A percentile compares a stretch with the other conserved stretches of the same genome.
Conservation (phyloP, 1,139 yeast genomes). For the Zhuliangozyma blackwelliae region DNA sequence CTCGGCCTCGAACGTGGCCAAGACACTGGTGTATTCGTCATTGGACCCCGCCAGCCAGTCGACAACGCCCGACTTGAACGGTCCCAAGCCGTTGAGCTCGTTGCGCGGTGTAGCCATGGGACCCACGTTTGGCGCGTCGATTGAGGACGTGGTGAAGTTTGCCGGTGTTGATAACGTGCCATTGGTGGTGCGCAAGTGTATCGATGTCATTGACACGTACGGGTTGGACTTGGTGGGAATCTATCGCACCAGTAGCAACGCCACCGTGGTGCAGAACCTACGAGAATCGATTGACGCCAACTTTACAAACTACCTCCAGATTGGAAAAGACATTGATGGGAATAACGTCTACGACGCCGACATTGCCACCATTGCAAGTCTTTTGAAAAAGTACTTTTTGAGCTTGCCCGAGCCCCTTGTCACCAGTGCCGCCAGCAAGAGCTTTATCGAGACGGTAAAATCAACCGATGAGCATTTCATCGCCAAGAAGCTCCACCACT, state of each 20-base stretch:
- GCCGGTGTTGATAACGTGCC: constrained; percentile 90
- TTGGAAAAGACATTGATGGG: constrained; percentile 42
- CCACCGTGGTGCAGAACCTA: constrained; percentile 66
- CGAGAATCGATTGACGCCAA: constrained; percentile 72
- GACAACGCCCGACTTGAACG: constrained; percentile 28
- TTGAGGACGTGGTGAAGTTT: constrained; percentile 68
- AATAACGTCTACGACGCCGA: constrained; percentile 61
- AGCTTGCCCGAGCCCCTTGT: constrained; percentile 68
- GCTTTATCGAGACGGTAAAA: constrained; percentile 71
- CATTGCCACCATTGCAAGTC: constrained; percentile 67
- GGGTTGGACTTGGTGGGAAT: constrained; percentile 88
- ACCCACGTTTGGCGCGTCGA: constrained; percentile 75
- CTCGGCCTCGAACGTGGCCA: neutral
- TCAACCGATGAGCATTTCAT: constrained; percentile 48
- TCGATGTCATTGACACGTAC: constrained; percentile 75
- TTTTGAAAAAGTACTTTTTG: constrained; percentile 63
- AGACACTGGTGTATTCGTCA: constrained; percentile 18
- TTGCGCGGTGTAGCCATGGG: too few species aligned
- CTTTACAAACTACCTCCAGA: constrained; percentile 56
- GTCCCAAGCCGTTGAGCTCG: constrained; percentile 36
- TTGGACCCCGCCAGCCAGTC: constrained; percentile 33
- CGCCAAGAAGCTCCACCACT: constrained; percentile 75
- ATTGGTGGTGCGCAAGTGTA: constrained; percentile 83
- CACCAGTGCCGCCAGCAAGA: constrained; percentile 51
- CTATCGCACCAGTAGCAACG: constrained; percentile 81